Evolutionary conservation across 768 basidiomycete species (phyloP), one percentile per base, ranked within the genome.

Genomic region (Mycena vulgaris): DNA sequence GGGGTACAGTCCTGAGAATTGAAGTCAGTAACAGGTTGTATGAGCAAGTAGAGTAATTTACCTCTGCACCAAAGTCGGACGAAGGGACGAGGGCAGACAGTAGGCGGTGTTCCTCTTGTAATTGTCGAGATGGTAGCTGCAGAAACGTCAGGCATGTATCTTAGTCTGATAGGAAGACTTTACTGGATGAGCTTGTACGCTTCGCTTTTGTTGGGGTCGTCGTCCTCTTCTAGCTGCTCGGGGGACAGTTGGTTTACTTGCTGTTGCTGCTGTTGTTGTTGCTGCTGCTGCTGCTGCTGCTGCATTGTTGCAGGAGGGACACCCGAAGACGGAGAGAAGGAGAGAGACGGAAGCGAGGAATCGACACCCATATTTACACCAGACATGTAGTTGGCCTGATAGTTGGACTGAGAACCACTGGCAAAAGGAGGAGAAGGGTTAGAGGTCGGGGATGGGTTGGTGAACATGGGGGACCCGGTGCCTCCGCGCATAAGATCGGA

Each of bases 61-160:
- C 88, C 92, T 90, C 81, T 98, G 97, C 16, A 96, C 91, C n/a
- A 93, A 81, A 6, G 96, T 96, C 1, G 96, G 95, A 7, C 94
- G 89, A 53, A 98, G 83, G 16, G 95, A 96, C 2, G 94, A 89
- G 0, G 97, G 97, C 8, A 98, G 84, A 76, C 93, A 94, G 77
- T 98, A 98, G 14, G 89, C 87, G 47, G 91, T 91, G 75, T 97
- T 97, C 69, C 93, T 86, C 77, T 91, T 92, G 78, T 90, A 96
- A 75, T 97, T 97, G 74, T 96, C 93, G 56, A 98, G 85, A 77
- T 98, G 97, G 80, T 97, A 97, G 68, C 95, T 95, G 58, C 30
- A 49, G 28, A 33, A 49, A 49, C 11, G 51, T 71, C 23, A 72
- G 48, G 58, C 17, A n/a, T 40, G 30, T 28, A 7, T 3, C 48